These are phyloP conservation scores for Avena atlantica DNA, from an alignment of 176 grass and related monocot species.

Conservation along the genomic window DNA sequence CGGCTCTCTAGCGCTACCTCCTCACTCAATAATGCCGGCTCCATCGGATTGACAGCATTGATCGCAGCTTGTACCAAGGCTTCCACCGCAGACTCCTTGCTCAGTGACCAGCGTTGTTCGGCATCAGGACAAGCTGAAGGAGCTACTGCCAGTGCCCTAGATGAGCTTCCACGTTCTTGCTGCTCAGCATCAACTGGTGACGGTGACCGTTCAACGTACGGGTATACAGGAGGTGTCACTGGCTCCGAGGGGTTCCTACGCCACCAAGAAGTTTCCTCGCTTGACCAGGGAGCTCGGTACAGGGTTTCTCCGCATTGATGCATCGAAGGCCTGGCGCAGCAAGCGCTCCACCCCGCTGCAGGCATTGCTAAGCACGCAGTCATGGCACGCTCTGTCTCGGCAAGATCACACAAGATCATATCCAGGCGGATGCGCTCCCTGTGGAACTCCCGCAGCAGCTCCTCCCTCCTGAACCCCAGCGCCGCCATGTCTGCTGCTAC, in stretches of 20 bases:
- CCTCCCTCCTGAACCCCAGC: constrained; percentile 11
- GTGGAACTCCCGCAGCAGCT: constrained; percentile 39
- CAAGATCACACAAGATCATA: constrained; percentile 43
- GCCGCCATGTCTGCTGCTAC: not conserved
- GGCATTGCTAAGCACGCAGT: not conserved
- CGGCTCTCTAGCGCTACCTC: not conserved
- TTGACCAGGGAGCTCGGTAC: not conserved
- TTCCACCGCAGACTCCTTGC: not conserved
- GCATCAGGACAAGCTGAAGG: not conserved
- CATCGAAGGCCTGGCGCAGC: not conserved
- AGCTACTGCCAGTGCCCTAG: not conserved
- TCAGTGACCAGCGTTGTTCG: not conserved
- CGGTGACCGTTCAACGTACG: constrained; percentile 25
- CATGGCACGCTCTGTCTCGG: constrained; percentile 34
- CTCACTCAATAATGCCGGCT: not conserved
- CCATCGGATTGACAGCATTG: not conserved
- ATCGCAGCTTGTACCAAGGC: not conserved
- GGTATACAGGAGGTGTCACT: constrained; percentile 30
- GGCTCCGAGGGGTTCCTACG: not conserved
- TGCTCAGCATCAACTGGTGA: not conserved
- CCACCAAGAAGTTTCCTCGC: not conserved
- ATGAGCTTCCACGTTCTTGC: not conserved
- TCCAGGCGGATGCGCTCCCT: constrained; percentile 15
- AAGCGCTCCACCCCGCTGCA: not conserved
- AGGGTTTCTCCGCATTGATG: not conserved